These are phyloP conservation scores for Mycena belliarum DNA, from an alignment of 768 basidiomycete species.

Conservation along the genomic window DNA sequence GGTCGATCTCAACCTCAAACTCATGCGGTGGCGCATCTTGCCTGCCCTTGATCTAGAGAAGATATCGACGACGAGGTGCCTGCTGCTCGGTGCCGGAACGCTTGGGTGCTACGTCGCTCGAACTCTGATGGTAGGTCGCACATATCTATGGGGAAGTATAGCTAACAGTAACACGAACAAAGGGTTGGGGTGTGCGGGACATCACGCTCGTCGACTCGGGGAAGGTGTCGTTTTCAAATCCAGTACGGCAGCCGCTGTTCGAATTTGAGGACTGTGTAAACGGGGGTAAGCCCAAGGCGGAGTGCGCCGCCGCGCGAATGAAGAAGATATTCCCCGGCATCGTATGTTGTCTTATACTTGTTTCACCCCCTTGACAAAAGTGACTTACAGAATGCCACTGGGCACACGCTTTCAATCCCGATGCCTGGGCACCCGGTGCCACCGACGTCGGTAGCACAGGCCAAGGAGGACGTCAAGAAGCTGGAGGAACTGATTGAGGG, in stretches of 20 bases:
- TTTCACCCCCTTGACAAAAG: neutral
- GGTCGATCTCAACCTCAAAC: constrained; percentile 94
- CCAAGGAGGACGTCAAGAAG: constrained; percentile 64
- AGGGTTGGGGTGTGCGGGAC: constrained; percentile 96
- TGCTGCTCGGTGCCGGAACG: constrained; percentile 93
- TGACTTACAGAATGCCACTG: constrained; percentile 70
- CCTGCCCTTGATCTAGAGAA: constrained; percentile 88
- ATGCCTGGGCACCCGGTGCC: constrained; percentile 98
- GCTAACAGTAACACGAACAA: neutral
- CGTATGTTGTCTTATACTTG: constrained; percentile 46
- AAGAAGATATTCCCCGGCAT: constrained; percentile 93
- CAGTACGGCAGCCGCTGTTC: constrained; percentile 95
- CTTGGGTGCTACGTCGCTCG: constrained; percentile 95
- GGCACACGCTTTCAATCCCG: constrained; percentile 79
- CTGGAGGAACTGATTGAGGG: constrained; percentile 78
- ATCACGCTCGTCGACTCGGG: constrained; percentile 94
- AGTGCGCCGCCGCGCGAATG: constrained; percentile 81
- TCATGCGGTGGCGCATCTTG: constrained; percentile 97
- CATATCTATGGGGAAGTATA: too few species aligned
- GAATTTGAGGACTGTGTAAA: constrained; percentile 91
- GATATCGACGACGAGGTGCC: constrained; percentile 74
- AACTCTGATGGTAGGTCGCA: constrained; percentile 75
- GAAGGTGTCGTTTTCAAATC: constrained; percentile 94
- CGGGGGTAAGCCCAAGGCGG: constrained; percentile 93
- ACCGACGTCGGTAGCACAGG: constrained; percentile 51